phyloP scores from a whole-genome alignment of 768 basidiomycete genomes.

The Tephrocybe sp. region DNA sequence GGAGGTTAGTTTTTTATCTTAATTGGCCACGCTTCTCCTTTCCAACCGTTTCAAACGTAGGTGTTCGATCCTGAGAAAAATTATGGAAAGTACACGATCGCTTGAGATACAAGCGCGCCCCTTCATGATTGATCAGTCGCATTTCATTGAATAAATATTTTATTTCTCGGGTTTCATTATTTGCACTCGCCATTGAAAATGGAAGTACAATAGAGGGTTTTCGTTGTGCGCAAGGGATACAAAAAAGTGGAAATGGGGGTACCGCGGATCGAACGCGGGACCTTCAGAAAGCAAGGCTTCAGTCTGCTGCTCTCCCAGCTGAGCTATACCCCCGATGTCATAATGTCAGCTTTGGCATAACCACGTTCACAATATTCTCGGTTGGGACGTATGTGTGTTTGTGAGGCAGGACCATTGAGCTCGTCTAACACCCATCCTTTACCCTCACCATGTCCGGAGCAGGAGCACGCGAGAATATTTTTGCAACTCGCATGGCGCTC shows the following conservation, averaged over 20 bases:
- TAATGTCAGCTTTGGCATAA: no score
- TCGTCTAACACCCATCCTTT: not conserved
- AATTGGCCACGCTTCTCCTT: not conserved
- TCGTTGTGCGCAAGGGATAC: not conserved
- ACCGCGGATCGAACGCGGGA: slow-evolving; percentile 80
- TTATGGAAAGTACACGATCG: slow-evolving; percentile 89
- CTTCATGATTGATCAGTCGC: no score
- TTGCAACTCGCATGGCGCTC: slow-evolving; percentile 96
- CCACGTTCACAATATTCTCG: no score
- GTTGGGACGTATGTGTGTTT: no score
- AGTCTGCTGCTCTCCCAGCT: slow-evolving; percentile 78
- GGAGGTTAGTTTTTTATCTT: slow-evolving; percentile 62
- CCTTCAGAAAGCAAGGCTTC: slow-evolving; percentile 66
- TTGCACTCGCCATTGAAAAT: no score
- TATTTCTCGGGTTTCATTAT: no score
- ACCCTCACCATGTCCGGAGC: slow-evolving; percentile 72
- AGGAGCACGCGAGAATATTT: slow-evolving; percentile 88
- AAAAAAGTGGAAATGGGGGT: slow-evolving; percentile 42
- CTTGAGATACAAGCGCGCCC: slow-evolving; percentile 27
- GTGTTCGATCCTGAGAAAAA: slow-evolving; percentile 93
- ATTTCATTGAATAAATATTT: no score
- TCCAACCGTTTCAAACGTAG: slow-evolving; percentile 32
- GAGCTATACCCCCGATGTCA: slow-evolving; percentile 73
- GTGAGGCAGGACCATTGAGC: not conserved
- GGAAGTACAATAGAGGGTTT: no score